A percentile compares a stretch with the other conserved stretches of the same genome.
Evolutionary conservation across 2,329 filamentous ascomycete genomes (phyloP).

Genomic region (Trichocomaceae sp.): DNA sequence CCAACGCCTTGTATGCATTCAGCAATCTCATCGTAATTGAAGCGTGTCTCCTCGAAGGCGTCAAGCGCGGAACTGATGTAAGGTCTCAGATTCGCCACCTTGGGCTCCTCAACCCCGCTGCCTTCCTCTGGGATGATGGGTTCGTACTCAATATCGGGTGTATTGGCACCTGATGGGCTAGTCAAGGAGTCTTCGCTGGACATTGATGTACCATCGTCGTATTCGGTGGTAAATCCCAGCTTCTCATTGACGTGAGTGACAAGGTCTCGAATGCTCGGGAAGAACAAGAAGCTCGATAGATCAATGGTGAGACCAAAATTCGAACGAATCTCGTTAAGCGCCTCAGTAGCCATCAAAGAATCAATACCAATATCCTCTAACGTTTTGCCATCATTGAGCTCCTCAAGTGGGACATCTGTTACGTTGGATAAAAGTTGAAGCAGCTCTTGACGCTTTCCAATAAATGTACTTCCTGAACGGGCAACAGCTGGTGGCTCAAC

Average conservation of each 20-base stretch:
- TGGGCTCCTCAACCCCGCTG: too few species aligned
- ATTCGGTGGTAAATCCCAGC: neutral
- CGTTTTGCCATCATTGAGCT: slow-evolving; percentile 29
- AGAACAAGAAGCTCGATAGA: slow-evolving; percentile 9
- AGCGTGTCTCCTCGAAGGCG: neutral
- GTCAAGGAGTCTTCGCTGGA: too few species aligned
- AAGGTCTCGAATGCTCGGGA: slow-evolving; percentile 4
- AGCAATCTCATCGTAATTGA: too few species aligned
- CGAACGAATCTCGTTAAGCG: slow-evolving; percentile 14
- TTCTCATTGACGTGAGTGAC: slow-evolving; percentile 3
- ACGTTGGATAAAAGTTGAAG: slow-evolving; percentile 16
- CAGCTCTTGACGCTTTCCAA: neutral
- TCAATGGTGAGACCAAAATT: slow-evolving; percentile 9
- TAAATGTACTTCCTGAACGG: neutral
- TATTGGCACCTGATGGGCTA: too few species aligned
- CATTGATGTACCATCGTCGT: too few species aligned
- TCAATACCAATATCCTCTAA: slow-evolving; percentile 37
- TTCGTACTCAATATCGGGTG: too few species aligned
- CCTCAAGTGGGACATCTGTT: slow-evolving; percentile 30
- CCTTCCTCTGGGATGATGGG: too few species aligned
- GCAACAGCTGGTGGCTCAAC: neutral
- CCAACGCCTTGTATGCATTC: too few species aligned
- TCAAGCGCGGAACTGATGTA: neutral
- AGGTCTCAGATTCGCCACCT: too few species aligned
- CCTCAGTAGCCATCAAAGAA: slow-evolving; percentile 34